Conservation (phyloP, 805 yeast genomes). For the Pichia manshurica region DNA sequence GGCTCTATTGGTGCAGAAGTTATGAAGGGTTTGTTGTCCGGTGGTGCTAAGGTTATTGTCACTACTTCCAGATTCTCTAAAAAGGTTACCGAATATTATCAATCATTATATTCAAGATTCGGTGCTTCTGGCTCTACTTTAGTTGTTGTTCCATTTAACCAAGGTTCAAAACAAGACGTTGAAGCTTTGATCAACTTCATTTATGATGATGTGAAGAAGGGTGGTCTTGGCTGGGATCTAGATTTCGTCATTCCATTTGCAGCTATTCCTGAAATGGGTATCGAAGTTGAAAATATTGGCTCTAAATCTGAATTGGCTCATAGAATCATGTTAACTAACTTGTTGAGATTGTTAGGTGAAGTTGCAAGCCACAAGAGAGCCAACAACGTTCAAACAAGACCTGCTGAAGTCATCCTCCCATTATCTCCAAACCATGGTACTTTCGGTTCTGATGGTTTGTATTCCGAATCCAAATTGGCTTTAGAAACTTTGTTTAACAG, state of each 20-base stretch:
- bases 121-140: constrained; percentile 92
- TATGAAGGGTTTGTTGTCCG: constrained; percentile 87
- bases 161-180: constrained; percentile 93
- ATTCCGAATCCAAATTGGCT: constrained; percentile 94
- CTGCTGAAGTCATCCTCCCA: constrained; percentile 96
- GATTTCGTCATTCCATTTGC: constrained; percentile 97
- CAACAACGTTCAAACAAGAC: constrained; percentile 83
- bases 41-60: constrained; percentile 96
- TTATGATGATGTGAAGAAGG: constrained; percentile 74
- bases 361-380: constrained; percentile 79
- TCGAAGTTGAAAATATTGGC: constrained; percentile 86
- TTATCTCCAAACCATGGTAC: constrained; percentile 99
- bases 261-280: constrained; percentile 98
- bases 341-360: constrained; percentile 85
- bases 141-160: constrained; percentile 97
- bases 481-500: constrained; percentile 96
- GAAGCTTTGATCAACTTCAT: constrained; percentile 79
- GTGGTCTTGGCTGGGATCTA: constrained; percentile 96
- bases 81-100: constrained; percentile 93
- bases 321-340: constrained; percentile 95
- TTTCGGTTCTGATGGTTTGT: constrained; percentile 96
- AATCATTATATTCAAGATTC: constrained; percentile 81
- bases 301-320: constrained; percentile 97
- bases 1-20: constrained; percentile 98
- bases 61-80: constrained; percentile 95